Base-by-base conservation (phyloP, 208 protist species). In the Acanthamoeba culbertsoni region DNA sequence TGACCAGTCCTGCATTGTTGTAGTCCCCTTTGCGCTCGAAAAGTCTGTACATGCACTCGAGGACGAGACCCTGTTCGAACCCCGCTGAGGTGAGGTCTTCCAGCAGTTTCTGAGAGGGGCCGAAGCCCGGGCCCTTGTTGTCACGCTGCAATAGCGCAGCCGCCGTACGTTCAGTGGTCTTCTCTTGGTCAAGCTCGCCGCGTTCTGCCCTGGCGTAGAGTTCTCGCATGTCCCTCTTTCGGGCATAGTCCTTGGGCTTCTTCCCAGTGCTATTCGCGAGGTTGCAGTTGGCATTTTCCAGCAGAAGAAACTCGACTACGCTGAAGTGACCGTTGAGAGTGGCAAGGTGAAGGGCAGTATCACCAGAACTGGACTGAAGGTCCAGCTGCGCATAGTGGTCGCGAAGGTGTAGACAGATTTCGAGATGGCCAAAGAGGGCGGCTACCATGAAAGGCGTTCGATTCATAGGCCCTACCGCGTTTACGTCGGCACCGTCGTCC, bases 191-290 rank as follows among this genome's bases (percentile, higher is more conserved):
- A 26, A 79, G 71, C 71, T 48, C 37, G 35, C 71, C 71, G 37
- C 40, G 71, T 18, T 45, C 71, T 6, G 71, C 71, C 71, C 33
- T 46, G 40, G 12, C 40, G 71, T 79, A 79, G 40, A 79, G 71
- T 20, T 79, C 71, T 33, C 71, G 71, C 71, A 79, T 79, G 71
- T 79, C 71, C 37, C 31, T 45, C 71, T 79, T 79, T 20, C 71
- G 71, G 10, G 71, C 71, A 42, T 79, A 79, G 71, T 79, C 71
- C 42, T n/a, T 33, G 40, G 71, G 71, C 71, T 79, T 79, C 71
- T 79, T 79, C 7, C 71, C 71, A 31, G 26, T 37, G 71, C 71
- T 79, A 42, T 79, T 79, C 40, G 71, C 37, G 71, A 79, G 71
- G 71, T 48, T 31, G 0, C 40, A 16, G n/a, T 79, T 48, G 71